Evolutionary conservation across 2,329 filamentous ascomycete species (phyloP), one percentile per base, ranked within the genome.

Genomic region (Apiospora marii): DNA sequence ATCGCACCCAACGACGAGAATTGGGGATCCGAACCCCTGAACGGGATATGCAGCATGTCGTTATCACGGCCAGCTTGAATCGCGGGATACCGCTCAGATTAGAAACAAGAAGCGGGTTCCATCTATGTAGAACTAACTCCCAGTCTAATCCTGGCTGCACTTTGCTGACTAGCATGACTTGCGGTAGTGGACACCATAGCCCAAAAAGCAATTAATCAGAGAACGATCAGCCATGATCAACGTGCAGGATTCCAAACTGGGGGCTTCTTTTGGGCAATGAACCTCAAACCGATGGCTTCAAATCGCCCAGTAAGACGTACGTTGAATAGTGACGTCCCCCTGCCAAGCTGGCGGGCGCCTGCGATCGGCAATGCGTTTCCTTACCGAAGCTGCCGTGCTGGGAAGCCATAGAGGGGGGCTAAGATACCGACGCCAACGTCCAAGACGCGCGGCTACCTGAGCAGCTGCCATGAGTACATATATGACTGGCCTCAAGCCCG

Each of bases 1-100:
- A n/a, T 19, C 37, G 16, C 53, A 61, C 30, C 46, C 27, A 61
- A 37, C 58, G 6, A 1, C 34, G 22, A 41, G 22, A 64, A 22
- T 41, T 64, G 58, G 58, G 58, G 58, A 64, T 64, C 12, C 58
- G 34, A 64, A 64, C 58, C 58, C 58, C 58, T 64, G 34, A 41
- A 22, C 19, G 19, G 58, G 12, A 64, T 34, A 64, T 64, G 58
- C 30, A 41, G 58, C 30, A 41, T 64, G 58, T n/a, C 58, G 34
- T 61, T 64, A 64, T 41, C 58, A 64, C 12, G 53, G 10, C 58
- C 58, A 41, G 58, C 34, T 64, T 64, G 30, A 64, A 64, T 41
- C 58, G 58, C 34, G 6, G 41, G 22, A 64, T 37, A 41, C 10
- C 58, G 34, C 58, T 34, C 37, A 64, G 34, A 41, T 64, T 64